phyloP scores from a whole-genome alignment of 1,284 basidiomycete species.

The Coriolopsis trogii region DNA sequence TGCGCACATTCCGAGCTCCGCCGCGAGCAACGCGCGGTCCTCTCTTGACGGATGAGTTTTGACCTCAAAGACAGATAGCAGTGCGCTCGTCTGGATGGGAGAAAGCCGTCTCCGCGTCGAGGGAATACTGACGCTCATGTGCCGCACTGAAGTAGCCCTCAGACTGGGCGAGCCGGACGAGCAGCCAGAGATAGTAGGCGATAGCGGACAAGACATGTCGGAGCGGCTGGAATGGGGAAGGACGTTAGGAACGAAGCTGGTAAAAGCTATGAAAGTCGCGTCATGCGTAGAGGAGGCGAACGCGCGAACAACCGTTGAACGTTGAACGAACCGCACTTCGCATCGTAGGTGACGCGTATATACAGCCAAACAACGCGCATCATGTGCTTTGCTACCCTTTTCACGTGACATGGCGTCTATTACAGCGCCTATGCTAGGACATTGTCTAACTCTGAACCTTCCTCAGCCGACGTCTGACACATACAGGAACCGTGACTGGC shows the following conservation, averaged over 20 bases:
- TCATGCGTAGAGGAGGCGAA: slow-evolving; percentile 14
- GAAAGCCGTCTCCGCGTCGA: slow-evolving; percentile 33
- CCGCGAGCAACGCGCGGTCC: slow-evolving; percentile 45
- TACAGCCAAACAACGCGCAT: slow-evolving; percentile 32
- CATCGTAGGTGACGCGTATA: slow-evolving; percentile 29
- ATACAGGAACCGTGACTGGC: too few species aligned
- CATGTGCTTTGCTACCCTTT: slow-evolving; percentile 16
- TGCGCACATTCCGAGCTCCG: slow-evolving; percentile 45
- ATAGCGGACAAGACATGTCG: slow-evolving; percentile 16
- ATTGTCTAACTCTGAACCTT: background rate
- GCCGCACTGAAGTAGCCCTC: slow-evolving; percentile 5
- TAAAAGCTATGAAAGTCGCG: slow-evolving; percentile 10
- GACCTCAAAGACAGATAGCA: slow-evolving; percentile 41
- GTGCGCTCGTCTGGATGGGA: slow-evolving; percentile 42
- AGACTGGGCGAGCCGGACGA: slow-evolving; percentile 19
- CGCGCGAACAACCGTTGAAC: slow-evolving; percentile 14
- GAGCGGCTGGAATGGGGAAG: background rate
- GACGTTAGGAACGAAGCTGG: slow-evolving; percentile 1
- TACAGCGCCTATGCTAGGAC: background rate
- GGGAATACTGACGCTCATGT: slow-evolving; percentile 8
- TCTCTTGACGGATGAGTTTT: slow-evolving; percentile 48
- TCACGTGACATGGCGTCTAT: slow-evolving; percentile 13
- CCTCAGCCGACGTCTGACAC: slow-evolving; percentile 5
- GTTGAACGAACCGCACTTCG: slow-evolving; percentile 23
- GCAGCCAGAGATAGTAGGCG: slow-evolving; percentile 22